Evolutionary conservation across 352 stramenopile genomes (phyloP), one percentile per base, ranked within the genome.

Genomic region (Pythium grandisporangium): DNA sequence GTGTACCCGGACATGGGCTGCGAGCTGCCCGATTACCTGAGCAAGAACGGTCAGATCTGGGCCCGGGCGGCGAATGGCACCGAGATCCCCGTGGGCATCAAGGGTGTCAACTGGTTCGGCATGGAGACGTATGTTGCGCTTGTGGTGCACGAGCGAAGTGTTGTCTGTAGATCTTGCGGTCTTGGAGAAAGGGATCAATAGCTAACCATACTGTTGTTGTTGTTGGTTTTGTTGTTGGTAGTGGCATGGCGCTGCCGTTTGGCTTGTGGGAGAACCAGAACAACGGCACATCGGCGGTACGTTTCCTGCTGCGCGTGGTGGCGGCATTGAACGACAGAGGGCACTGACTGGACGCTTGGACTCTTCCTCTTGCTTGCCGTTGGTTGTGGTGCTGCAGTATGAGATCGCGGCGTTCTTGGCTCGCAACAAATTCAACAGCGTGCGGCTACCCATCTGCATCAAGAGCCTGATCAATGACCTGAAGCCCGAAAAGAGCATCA

Each of bases 31-130:
- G 63, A 83, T 42, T 84, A 86, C 29, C 50, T 67, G 30, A 83
- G 70, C 55, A 85, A 85, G 52, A 58, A 69, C 22, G 62, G 70
- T 2, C 47, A 67, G 14, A 75, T 83, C 26, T 58, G 55, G 21
- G 54, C 66, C 0, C 60, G 78, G 14, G 45, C 51, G 12, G 33
- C 30, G 29, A 81, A 84, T 39, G 72, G 72, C 4, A 83, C 66
- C 1, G 70, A 86, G 35, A 51, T 77, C 5, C 32, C 54, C 0
- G 53, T 86, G 5, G 56, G 48, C 2, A 64, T 86, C 42, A 86
- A 86, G 26, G 73, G 73, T 13, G 43, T 80, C 36, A 86, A 84
- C 45, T 86, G 73, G 73, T 86, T 84, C 48, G 73, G 73, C 16
- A 86, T 86, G 73, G 73, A 86, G 42, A 84, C 74, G 7, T 60